These are phyloP conservation scores for Elaeagnus macrophylla DNA, from an alignment of 306 rosid species.

Conservation along the genomic window DNA sequence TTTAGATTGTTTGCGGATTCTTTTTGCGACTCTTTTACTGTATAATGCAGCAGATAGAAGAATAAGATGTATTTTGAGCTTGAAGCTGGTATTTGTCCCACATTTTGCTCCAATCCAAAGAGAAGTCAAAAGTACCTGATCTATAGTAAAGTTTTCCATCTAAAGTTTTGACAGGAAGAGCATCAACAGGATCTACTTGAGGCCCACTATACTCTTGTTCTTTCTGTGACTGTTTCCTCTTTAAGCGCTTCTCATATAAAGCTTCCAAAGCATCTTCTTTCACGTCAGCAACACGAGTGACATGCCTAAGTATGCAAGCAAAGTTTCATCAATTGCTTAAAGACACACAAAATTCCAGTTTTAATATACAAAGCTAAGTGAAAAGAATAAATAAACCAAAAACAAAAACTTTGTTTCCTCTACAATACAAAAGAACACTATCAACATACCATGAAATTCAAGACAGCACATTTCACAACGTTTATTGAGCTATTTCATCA, in stretches of 20 bases:
- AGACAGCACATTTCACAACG: no score
- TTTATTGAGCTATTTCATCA: neutral
- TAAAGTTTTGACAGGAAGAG: conserved; percentile 78
- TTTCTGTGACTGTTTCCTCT: conserved; percentile 46
- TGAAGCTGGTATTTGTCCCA: neutral
- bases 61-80: conserved; percentile 3
- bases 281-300: conserved; percentile 80
- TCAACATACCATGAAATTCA: neutral
- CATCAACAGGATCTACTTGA: conserved; percentile 77
- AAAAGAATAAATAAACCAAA: neutral
- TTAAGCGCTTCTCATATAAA: conserved; percentile 64
- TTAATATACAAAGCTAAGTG: neutral
- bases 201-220: conserved; percentile 43
- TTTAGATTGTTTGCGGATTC: conserved; percentile 27
- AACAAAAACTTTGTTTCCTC: neutral
- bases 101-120: neutral
- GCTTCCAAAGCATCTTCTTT: conserved; percentile 86
- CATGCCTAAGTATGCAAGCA: conserved; percentile 48
- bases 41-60: conserved; percentile 2
- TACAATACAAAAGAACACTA: neutral
- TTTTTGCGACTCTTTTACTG: conserved; percentile 37
- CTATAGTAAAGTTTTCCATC: conserved; percentile 67
- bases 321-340: neutral
- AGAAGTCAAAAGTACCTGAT: conserved; percentile 29
- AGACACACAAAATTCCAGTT: neutral